These are phyloP conservation scores for Melaleuca quinquenervia DNA, from an alignment of 345 rosid genomes.

Conservation along the genomic window DNA sequence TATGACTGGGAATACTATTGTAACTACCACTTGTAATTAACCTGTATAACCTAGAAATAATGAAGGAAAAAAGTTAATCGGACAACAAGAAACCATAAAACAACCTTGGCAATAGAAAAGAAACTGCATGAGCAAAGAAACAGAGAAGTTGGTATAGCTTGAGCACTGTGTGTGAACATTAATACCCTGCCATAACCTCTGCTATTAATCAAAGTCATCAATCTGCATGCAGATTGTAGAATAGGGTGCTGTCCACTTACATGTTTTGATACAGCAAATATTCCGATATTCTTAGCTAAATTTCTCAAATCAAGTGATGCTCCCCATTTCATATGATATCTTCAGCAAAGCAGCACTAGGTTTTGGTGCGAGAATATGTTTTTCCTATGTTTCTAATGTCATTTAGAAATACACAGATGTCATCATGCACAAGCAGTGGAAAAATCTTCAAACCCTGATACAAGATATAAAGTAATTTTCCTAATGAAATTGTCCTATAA, in stretches of 20 bases:
- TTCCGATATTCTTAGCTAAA: not conserved
- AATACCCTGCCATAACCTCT: not conserved
- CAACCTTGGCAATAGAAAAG: not conserved
- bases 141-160: not conserved
- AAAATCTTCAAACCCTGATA: not conserved
- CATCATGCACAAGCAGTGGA: not conserved
- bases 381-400: not conserved
- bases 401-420: not conserved
- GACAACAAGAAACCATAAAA: not conserved
- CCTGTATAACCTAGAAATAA: conserved; percentile 55
- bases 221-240: not conserved
- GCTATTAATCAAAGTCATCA: not conserved
- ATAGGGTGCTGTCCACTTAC: not conserved
- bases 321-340: not conserved
- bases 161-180: not conserved
- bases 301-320: not conserved
- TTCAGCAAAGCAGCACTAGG: not conserved
- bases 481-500: not conserved
- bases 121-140: not conserved
- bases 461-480: not conserved
- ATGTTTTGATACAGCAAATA: not conserved
- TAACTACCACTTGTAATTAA: conserved; percentile 36
- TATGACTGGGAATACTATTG: conserved; percentile 23
- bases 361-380: not conserved
- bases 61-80: not conserved